Evolutionary conservation across 176 grass and related monocot species (phyloP).

Genomic region (Thalia dealbata): DNA sequence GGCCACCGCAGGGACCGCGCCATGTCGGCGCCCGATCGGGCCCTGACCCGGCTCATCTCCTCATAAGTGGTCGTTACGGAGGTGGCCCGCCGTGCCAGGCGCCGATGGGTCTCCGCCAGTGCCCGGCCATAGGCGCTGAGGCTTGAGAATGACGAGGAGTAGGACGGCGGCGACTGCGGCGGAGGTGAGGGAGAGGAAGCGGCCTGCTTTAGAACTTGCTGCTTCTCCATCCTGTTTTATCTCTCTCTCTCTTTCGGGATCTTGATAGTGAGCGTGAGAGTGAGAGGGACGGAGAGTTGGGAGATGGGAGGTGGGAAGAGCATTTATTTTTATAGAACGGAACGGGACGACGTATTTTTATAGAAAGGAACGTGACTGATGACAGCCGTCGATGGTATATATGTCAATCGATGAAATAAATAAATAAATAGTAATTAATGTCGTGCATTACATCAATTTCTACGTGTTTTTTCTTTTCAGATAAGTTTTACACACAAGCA

Average conservation of each 20-base stretch:
- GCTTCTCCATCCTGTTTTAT: not conserved
- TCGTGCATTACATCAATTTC: no score
- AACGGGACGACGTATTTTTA: no score
- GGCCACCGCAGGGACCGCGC: conserved; percentile 62
- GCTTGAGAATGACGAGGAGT: conserved; percentile 54
- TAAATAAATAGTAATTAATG: no score
- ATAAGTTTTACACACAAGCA: no score
- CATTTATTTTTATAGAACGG: conserved; percentile 6
- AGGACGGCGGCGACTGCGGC: not conserved
- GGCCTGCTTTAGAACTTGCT: no score
- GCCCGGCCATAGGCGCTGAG: conserved; percentile 40
- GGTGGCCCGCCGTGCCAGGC: conserved; percentile 47
- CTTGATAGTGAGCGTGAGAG: not conserved
- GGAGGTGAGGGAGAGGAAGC: not conserved
- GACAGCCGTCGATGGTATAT: no score
- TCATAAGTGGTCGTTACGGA: conserved; percentile 67
- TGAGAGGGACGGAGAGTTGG: not conserved
- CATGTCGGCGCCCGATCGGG: conserved; percentile 71
- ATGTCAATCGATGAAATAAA: no score
- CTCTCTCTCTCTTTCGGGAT: conserved; percentile 22
- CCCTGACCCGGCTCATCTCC: conserved; percentile 73
- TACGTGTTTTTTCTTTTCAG: no score
- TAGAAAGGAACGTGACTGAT: no score
- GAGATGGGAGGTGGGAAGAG: not conserved
- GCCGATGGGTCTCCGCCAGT: conserved; percentile 45